Evolutionary conservation across 2,329 filamentous ascomycete species (phyloP), one percentile per base, ranked within the genome.

Genomic region (Apiospora arundinis): DNA sequence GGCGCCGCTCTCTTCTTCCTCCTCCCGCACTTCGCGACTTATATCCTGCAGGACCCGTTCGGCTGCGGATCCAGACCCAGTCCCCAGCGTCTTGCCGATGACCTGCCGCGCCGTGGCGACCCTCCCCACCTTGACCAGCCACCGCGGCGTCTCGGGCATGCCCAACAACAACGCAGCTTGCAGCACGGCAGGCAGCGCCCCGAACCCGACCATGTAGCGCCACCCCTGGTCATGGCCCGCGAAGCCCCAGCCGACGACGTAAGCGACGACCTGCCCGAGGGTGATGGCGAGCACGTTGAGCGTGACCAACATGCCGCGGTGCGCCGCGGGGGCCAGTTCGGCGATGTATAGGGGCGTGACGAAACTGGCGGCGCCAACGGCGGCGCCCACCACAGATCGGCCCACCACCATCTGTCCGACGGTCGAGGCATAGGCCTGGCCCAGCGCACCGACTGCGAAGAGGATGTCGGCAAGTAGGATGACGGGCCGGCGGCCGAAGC

Each of bases 191-290:
- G 95, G 95, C 37, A 92, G 73, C 11, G 93, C 93, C 0, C 95
- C 95, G 0, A 98, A 82, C 0, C 95, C 95, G 0, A 98, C 95
- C 89, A 97, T 95, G 91, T 93, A 97, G 68, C 94, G 87, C 95
- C 95, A 98, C 1, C 92, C 94, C 16, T 87, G 88, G 0, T 85
- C 88, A 71, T 85, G 84, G 70, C 88, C 86, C 7, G 90, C 87
- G 66, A 97, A 92, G 0, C 86, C 81, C 92, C 93, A 97, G 1
- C 95, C 95, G 8, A 95, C 83, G 1, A 97, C 80, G 81, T 98
- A 98, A 2, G 95, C 95, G 25, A 97, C 89, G 1, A 97, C 93
- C 82, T 98, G 95, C 0, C 95, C 95, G 14, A 93, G 85, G 0
- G 95, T 97, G 71, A 98, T 92, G 75, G 97, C 95, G 28, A 98